A percentile compares a stretch with the other conserved stretches of the same genome.
These are phyloP conservation scores for Phaffia australis DNA, from an alignment of 768 basidiomycete species.

Conservation along the genomic window DNA sequence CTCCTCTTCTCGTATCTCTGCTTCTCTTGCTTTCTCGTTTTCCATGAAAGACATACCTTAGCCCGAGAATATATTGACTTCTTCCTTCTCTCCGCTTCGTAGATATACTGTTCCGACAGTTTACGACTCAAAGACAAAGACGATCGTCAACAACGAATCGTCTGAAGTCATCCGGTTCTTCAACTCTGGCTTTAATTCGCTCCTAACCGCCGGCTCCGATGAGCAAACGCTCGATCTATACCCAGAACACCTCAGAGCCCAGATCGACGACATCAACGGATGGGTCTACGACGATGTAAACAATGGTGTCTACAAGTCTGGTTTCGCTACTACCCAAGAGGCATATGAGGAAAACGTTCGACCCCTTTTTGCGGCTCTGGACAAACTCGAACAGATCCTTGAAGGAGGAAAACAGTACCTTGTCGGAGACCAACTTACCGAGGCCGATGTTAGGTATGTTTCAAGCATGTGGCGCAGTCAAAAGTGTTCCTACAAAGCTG, in stretches of 20 bases:
- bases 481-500: background rate
- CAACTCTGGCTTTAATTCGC: conserved; percentile 70
- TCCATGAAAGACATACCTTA: too few relatives aligned
- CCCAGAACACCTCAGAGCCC: conserved; percentile 54
- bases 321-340: conserved; percentile 68
- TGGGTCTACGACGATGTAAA: conserved; percentile 69
- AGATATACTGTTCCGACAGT: conserved; percentile 49
- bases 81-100: background rate
- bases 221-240: conserved; percentile 60
- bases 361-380: conserved; percentile 65
- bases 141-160: conserved; percentile 86
- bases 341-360: conserved; percentile 68
- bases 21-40: background rate
- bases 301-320: conserved; percentile 58
- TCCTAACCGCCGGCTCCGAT: conserved; percentile 48
- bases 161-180: conserved; percentile 88
- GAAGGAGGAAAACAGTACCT: conserved; percentile 65
- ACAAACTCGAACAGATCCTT: conserved; percentile 66
- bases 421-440: conserved; percentile 69
- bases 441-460: conserved; percentile 41
- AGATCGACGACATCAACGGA: conserved; percentile 74
- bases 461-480: background rate
- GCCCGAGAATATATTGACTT: too few relatives aligned
- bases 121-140: conserved; percentile 80
- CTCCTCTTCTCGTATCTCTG: conserved; percentile 42